Evolutionary conservation across 75 land plant species (phyloP), one percentile per base, ranked within the genome.

Genomic region (Pinus tabuliformis): DNA sequence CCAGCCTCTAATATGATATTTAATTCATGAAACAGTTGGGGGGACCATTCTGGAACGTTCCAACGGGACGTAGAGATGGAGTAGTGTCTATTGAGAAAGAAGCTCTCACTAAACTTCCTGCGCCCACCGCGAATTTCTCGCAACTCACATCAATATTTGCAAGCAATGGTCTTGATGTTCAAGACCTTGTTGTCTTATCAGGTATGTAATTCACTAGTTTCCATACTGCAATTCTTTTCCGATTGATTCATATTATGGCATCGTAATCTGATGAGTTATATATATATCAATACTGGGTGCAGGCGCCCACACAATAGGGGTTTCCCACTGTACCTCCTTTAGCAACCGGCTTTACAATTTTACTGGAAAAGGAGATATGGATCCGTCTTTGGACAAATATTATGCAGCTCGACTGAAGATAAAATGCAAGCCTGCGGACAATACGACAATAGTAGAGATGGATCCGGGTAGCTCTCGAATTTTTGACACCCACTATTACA

Each of bases 401-500:
- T 87, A 83, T 33, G 95, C 83, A 12, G 62, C 71, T 0, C 66
- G 61, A 11, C 73, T 92, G 72, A 86, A 66, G 75, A 61, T 45
- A 54, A 64, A 73, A 8, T 94, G 94, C 63, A 90, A 93, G 0
- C 78, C 70, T 75, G 37, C 59, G 0, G 58, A 85, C 56, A 26
- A 74, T 24, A 80, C 16, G 39, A 22, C 73, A 49, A 80, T 80
- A 36, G 79, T 87, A 4, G 76, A 58, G 1, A 79, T 93, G 88
- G 93, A 87, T 57, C 86, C 90, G 21, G 61, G 74, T 18, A 83
- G 86, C 39, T 65, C 76, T 54, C 18, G 26, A 14, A 76, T 76
- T 16, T 83, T 93, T 62, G 91, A 89, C 83, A 86, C 77, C 37
- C 24, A 73, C 28, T 91, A 91, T 60, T 88, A 61, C 77, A 17